A percentile compares a stretch with the other conserved stretches of the same genome.
phyloP scores from a whole-genome alignment of 345 rosid species.

The Citrus inodora region DNA sequence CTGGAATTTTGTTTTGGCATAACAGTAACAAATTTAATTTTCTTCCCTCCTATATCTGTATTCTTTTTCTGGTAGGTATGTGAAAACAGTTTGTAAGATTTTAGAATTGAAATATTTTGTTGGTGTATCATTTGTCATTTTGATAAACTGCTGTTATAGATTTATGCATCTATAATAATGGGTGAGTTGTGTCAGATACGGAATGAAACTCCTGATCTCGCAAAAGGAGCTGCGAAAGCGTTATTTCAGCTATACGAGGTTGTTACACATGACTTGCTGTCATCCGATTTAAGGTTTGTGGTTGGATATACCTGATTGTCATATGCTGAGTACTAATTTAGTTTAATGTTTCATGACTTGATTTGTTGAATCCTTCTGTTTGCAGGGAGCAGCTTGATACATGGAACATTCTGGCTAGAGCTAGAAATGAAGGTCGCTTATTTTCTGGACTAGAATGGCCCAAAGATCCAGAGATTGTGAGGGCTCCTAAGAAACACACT shows the following conservation, averaged over 20 bases:
- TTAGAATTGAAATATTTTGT: slow-evolving; percentile 3
- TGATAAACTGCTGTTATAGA: not conserved
- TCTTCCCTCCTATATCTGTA: not conserved
- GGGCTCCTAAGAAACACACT: not conserved
- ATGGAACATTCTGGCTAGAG: slow-evolving; percentile 85
- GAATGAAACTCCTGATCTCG: slow-evolving; percentile 63
- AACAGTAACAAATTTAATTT: not conserved
- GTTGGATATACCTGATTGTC: not conserved
- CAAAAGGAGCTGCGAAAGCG: slow-evolving; percentile 90
- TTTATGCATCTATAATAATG: slow-evolving; percentile 2
- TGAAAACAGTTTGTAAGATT: not conserved
- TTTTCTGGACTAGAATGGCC: slow-evolving; percentile 93
- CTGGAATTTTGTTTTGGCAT: not conserved
- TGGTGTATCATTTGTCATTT: slow-evolving; percentile 9
- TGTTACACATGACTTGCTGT: slow-evolving; percentile 86
- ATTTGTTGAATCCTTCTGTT: slow-evolving; percentile 12
- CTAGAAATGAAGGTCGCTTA: slow-evolving; percentile 81
- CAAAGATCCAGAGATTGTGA: slow-evolving; percentile 87
- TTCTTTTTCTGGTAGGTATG: not conserved
- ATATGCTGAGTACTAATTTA: not conserved
- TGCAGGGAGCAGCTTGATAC: slow-evolving; percentile 95
- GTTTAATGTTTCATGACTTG: not conserved
- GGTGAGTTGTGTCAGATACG: slow-evolving; percentile 58
- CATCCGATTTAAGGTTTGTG: slow-evolving; percentile 74
- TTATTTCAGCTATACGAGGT: slow-evolving; percentile 72